phyloP scores from a whole-genome alignment of 805 yeast species.

The Yamadazyma endophytica region DNA sequence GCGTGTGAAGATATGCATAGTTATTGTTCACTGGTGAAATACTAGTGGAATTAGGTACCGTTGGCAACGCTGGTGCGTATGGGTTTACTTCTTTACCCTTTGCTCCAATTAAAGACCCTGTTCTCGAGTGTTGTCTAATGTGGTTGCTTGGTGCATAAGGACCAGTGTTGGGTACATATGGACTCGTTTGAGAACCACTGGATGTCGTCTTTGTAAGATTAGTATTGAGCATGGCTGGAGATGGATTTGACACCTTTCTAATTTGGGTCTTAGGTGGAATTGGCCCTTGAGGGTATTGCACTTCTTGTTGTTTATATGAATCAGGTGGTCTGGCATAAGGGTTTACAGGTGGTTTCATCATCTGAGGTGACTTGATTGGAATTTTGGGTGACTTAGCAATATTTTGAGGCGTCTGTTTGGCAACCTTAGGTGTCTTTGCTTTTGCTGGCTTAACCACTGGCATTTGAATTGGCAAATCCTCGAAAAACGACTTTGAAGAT shows the following conservation, averaged over 20 bases:
- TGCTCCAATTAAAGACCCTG: conserved; percentile 36
- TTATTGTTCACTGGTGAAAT: no score
- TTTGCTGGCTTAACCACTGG: conserved; percentile 27
- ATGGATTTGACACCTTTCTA: conserved; percentile 7
- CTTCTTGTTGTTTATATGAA: conserved; percentile 1
- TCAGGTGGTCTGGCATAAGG: conserved; percentile 19
- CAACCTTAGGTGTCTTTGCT: conserved; percentile 8
- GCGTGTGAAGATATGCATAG: not conserved
- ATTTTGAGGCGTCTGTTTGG: no score
- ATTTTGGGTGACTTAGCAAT: conserved; percentile 13
- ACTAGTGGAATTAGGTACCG: no score
- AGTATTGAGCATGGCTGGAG: conserved; percentile 18
- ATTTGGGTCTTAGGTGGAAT: conserved; percentile 1
- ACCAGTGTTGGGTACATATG: conserved; percentile 41
- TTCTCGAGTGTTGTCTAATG: conserved; percentile 34
- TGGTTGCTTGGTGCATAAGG: conserved; percentile 39
- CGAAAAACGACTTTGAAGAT: conserved; percentile 46
- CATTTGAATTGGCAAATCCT: conserved; percentile 48
- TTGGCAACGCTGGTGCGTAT: conserved; percentile 28
- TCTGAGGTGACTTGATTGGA: conserved; percentile 8
- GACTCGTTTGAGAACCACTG: conserved; percentile 24
- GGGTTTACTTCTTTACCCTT: conserved; percentile 39
- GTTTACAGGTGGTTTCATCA: conserved; percentile 19
- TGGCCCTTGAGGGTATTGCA: conserved; percentile 1
- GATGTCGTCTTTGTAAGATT: conserved; percentile 18